These are phyloP conservation scores for Termitomyces titanicus DNA, from an alignment of 768 basidiomycete genomes.

Conservation along the genomic window DNA sequence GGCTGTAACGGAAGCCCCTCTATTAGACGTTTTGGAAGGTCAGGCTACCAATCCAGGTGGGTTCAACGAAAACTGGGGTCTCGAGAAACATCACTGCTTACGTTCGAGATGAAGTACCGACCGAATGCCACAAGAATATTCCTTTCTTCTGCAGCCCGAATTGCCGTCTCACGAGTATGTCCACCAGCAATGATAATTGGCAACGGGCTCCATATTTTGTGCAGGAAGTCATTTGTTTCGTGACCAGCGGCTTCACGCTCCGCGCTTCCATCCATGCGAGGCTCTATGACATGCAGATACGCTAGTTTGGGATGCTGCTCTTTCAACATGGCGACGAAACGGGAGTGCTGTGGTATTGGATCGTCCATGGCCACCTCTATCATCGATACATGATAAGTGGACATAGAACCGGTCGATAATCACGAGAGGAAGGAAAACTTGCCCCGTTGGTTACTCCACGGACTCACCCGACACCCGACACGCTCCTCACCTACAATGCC, in stretches of 20 bases:
- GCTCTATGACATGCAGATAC: conserved; percentile 50
- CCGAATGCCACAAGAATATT: conserved; percentile 27
- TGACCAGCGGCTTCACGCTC: conserved; percentile 9
- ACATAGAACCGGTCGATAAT: conserved; percentile 21
- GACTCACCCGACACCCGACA: conserved; percentile 52
- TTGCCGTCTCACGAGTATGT: conserved; percentile 35
- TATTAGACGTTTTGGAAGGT: not conserved
- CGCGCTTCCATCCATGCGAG: conserved; percentile 21
- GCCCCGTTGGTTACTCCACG: conserved; percentile 45
- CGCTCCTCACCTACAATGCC: conserved; percentile 49
- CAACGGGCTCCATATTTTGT: conserved; percentile 40
- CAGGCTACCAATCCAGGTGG: not conserved
- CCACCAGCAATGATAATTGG: conserved; percentile 41
- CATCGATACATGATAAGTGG: conserved; percentile 20
- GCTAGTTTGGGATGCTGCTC: conserved; percentile 38
- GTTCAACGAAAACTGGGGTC: too few species aligned
- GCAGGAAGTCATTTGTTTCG: conserved; percentile 39
- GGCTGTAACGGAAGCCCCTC: conserved; percentile 18
- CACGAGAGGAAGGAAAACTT: not conserved
- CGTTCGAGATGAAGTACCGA: conserved; percentile 27
- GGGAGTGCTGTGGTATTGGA: conserved; percentile 49
- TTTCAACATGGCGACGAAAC: conserved; percentile 40
- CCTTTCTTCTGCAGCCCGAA: conserved; percentile 30
- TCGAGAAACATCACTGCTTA: conserved; percentile 11
- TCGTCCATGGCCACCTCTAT: conserved; percentile 50